Base-by-base conservation (phyloP, 768 basidiomycete genomes). In the Gloeopeniophorella convolvens region DNA sequence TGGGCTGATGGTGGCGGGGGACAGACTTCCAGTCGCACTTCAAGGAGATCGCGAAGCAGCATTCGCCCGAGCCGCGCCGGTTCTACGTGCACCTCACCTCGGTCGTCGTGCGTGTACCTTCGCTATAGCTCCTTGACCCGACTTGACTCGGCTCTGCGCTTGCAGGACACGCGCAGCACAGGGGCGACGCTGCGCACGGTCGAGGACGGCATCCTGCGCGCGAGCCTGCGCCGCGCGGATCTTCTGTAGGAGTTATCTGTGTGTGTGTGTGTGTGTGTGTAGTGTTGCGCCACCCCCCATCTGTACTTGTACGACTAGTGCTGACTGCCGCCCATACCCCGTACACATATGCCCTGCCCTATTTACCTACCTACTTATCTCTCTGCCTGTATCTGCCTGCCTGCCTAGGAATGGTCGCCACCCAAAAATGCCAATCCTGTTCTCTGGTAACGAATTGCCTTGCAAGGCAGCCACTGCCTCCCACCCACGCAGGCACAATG, bases 1-100 rank as follows among this genome's bases (percentile, higher is more conserved):
- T 57, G 40, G 62, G 48, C 55, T 51, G 35, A 40, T 40, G 35
- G 20, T 46, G 47, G n/a, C n/a, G n/a, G n/a, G n/a, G n/a, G 40
- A 46, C 53, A 89, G 87, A 89, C 64, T 87, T 90, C 66, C 80
- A 83, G 57, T 78, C 82, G 50, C 85, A 88, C 61, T 89, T 90
- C 66, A 85, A 78, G 61, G 86, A 89, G 45, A 83, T 87, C 31
- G 73, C 75, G 39, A 79, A 75, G 55, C 71, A 73, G 36, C 67
- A 74, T 55, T 86, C 86, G 1, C 82, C 83, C 11, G 71, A 76
- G 21, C 74, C 77, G 34, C 76, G 87, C 4, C 75, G 79, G 0
- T 86, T 86, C 65, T 83, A 79, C 57, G 73, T 82, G 45, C 82
- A 88, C 69, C 71, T 84, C 32, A 89, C 87, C 30, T 84, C 85